A percentile compares a stretch with the other conserved stretches of the same genome.
Conservation (phyloP, 129 eudicot genomes). For the Kitagawia praeruptora region DNA sequence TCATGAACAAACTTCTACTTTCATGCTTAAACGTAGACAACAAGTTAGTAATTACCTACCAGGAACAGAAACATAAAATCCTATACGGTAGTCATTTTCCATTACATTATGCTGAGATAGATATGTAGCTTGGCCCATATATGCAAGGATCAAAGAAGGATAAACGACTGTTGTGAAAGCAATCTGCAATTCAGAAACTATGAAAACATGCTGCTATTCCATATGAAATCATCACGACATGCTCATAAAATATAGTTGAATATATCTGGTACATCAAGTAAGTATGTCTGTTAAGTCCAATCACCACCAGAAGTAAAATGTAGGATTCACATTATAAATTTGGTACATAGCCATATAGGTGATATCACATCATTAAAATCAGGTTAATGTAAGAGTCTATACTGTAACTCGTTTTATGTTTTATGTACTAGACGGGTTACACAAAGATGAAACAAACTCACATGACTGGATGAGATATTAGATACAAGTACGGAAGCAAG, state of each 20-base stretch:
- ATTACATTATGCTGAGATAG: slow-evolving; percentile 71
- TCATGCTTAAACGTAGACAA: background rate
- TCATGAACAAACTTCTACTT: background rate
- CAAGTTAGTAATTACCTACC: slow-evolving; percentile 30
- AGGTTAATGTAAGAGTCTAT: background rate
- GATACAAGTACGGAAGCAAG: background rate
- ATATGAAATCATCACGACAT: background rate
- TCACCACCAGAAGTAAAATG: background rate
- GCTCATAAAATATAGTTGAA: background rate
- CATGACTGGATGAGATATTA: background rate
- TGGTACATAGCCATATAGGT: background rate
- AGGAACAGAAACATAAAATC: slow-evolving; percentile 97
- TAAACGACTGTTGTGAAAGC: slow-evolving; percentile 86
- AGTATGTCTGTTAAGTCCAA: background rate
- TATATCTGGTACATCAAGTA: background rate
- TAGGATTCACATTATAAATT: background rate
- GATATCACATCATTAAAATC: background rate
- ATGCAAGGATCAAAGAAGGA: slow-evolving; percentile 87
- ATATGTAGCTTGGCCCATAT: slow-evolving; percentile 99
- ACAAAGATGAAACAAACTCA: background rate
- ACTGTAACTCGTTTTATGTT: background rate
- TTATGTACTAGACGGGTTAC: background rate
- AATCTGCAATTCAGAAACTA: slow-evolving; percentile 32
- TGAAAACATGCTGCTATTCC: background rate
- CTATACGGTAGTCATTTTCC: slow-evolving; percentile 44